A percentile compares a stretch with the other conserved stretches of the same genome.
These are phyloP conservation scores for Cyberlindnera mississippiensis DNA, from an alignment of 805 yeast species.

Conservation along the genomic window DNA sequence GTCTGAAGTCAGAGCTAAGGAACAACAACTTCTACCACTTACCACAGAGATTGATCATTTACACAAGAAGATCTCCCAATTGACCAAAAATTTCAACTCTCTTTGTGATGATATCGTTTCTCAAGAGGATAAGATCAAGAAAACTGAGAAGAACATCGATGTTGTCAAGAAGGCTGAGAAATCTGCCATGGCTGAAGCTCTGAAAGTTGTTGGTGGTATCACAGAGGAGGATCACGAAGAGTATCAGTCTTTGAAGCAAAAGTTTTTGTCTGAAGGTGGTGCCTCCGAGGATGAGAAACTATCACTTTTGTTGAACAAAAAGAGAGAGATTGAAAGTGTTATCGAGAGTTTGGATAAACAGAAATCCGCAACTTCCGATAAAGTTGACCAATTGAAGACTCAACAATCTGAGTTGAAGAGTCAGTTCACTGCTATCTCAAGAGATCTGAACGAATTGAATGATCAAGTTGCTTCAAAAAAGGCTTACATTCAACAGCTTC, in stretches of 20 bases:
- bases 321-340: slow-evolving; percentile 39
- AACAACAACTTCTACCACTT: slow-evolving; percentile 55
- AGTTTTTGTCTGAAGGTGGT: slow-evolving; percentile 55
- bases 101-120: slow-evolving; percentile 48
- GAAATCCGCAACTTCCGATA: slow-evolving; percentile 32
- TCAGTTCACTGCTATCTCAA: slow-evolving; percentile 21
- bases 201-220: slow-evolving; percentile 33
- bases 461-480: slow-evolving; percentile 37
- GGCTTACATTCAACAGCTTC: slow-evolving; percentile 34
- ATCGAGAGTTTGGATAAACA: slow-evolving; percentile 35
- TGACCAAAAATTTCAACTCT: slow-evolving; percentile 45
- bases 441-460: slow-evolving; percentile 30
- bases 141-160: slow-evolving; percentile 44
- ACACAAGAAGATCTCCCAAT: slow-evolving; percentile 41
- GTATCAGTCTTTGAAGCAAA: slow-evolving; percentile 55
- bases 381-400: slow-evolving; percentile 32
- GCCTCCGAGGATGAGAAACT: slow-evolving; percentile 50
- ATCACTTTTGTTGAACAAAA: slow-evolving; percentile 38
- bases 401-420: slow-evolving; percentile 30
- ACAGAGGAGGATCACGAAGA: slow-evolving; percentile 49
- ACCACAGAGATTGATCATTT: slow-evolving; percentile 51
- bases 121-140: slow-evolving; percentile 42
- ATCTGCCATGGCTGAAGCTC: slow-evolving; percentile 35
- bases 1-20: slow-evolving; percentile 39
- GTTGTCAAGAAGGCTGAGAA: slow-evolving; percentile 40